Base-by-base conservation (phyloP, 805 yeast species). In the Lachancea dasiensis region DNA sequence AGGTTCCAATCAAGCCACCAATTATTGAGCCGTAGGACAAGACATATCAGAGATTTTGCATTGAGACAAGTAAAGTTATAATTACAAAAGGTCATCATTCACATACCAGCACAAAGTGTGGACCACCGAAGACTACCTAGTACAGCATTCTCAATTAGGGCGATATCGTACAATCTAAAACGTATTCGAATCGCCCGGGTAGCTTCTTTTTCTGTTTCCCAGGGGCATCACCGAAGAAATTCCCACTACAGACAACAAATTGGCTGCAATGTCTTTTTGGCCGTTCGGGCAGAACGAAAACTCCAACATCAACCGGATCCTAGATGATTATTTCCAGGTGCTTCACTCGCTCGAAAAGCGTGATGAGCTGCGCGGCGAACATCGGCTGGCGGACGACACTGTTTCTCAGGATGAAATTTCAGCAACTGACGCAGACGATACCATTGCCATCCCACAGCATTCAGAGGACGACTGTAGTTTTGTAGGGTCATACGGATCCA, bases 231-330 rank as follows among this genome's bases (percentile, higher is more conserved):
- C 16, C 27, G n/a, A 8, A 11, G 15, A 16, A n/a, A 10, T 10
- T 9, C 36, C 16, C 3, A 4, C 10, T 15, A 24, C 17, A 22
- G 13, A n/a, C 27, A 26, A 31, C 26, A 36, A 22, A 7, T 11
- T 23, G 17, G 28, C 10, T 23, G 45, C 20, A 18, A 67, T 67
- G 72, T 65, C 72, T 14, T 61, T 62, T 46, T 68, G 72, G 72
- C 70, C 70, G 15, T 66, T 67, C 51, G 69, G 68, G 52, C 66
- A 63, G 48, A 58, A 54, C 44, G 46, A 49, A 23, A 53, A 50
- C 26, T 56, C 67, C 22, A 58, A 63, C 38, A 58, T 67, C 22
- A 63, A 58, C 45, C 60, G 61, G 46, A 57, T 65, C n/a, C 51
- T 70, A 42, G 71, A 64, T 30, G 64, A 63, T 21, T 67, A 67